Percentiles rank a stretch among this genome's conserved stretches.
Conservation (phyloP, 495 filamentous ascomycete species). For the Penicillium maclennaniae region DNA sequence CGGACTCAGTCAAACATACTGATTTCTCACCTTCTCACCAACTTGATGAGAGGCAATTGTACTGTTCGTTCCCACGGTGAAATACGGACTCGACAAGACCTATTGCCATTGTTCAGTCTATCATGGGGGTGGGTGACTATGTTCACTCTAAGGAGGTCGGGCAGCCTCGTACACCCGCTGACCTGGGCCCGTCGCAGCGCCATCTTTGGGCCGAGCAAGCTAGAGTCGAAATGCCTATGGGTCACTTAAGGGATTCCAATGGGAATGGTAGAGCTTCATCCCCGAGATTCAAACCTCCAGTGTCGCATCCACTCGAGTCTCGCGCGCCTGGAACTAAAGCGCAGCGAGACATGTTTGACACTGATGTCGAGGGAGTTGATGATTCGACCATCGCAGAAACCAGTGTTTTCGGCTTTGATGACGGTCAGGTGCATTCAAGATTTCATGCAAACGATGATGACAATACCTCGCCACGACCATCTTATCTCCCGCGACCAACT, state of each 20-base stretch:
- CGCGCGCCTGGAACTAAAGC: slow-evolving; percentile 16
- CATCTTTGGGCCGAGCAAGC: slow-evolving; percentile 37
- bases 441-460: slow-evolving; percentile 18
- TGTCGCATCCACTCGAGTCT: slow-evolving; percentile 10
- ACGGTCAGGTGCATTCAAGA: slow-evolving; percentile 27
- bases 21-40: slow-evolving; percentile 5
- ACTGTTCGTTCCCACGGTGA: neutral
- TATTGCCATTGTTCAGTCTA: neutral
- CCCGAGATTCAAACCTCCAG: slow-evolving; percentile 18
- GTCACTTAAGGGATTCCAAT: slow-evolving; percentile 18
- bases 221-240: slow-evolving; percentile 31
- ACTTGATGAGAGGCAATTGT: neutral
- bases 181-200: slow-evolving; percentile 26
- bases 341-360: slow-evolving; percentile 41
- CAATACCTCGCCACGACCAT: slow-evolving; percentile 18
- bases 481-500: slow-evolving; percentile 27
- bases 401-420: slow-evolving; percentile 37
- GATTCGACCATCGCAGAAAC: slow-evolving; percentile 45
- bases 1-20: slow-evolving; percentile 2
- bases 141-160: slow-evolving; percentile 40
- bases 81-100: neutral
- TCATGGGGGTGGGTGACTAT: slow-evolving; percentile 46
- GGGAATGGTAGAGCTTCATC: slow-evolving; percentile 14
- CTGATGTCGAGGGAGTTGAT: slow-evolving; percentile 44
- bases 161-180: slow-evolving; percentile 28